phyloP scores from a whole-genome alignment of 2,329 filamentous ascomycete species.

The Talaromyces sp. region DNA sequence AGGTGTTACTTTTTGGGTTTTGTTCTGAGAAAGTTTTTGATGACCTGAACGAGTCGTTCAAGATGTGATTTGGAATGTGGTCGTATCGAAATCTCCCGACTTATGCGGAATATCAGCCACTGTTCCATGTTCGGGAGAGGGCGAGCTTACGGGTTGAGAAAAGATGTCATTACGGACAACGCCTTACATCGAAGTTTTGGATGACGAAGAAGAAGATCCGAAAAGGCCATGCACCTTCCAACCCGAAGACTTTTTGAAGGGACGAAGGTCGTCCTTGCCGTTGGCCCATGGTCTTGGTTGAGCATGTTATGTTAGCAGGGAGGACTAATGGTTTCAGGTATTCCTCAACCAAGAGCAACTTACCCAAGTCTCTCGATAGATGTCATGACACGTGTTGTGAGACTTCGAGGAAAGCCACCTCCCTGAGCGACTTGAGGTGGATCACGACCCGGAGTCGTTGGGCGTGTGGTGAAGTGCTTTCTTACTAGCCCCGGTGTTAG shows the following conservation, averaged over 20 bases:
- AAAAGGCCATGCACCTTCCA: not conserved
- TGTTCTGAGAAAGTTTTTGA: not conserved
- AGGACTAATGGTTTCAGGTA: not conserved
- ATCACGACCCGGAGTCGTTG: not conserved
- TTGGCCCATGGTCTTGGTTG: not conserved
- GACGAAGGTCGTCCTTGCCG: not conserved
- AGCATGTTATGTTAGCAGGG: not conserved
- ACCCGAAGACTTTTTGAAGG: not conserved
- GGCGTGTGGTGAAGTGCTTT: not conserved
- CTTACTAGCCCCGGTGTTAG: not conserved
- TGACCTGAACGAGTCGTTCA: not conserved
- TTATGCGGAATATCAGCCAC: not conserved
- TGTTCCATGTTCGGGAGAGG: not conserved
- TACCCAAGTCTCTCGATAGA: not conserved
- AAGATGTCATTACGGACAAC: not conserved
- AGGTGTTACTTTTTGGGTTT: not conserved
- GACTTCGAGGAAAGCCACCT: not conserved
- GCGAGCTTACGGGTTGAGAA: not conserved
- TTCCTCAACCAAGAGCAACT: not conserved
- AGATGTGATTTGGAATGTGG: not conserved
- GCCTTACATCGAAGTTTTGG: not conserved
- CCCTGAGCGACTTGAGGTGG: not conserved
- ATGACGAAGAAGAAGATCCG: not conserved
- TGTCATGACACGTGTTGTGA: not conserved
- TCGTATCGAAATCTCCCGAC: not conserved